These are phyloP conservation scores for Physaria fendleri DNA, from an alignment of 345 rosid genomes.

Conservation along the genomic window DNA sequence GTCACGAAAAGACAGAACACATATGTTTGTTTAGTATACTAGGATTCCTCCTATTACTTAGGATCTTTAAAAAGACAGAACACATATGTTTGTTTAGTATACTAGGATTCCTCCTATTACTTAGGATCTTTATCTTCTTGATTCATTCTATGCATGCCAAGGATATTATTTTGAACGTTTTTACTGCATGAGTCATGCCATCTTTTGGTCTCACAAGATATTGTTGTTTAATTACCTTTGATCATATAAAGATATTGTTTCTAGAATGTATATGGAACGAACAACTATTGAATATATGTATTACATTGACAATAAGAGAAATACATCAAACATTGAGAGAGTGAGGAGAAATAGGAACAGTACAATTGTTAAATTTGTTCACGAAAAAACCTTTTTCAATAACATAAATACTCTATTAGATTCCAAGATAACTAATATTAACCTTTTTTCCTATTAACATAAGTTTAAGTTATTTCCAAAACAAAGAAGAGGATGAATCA, in stretches of 20 bases:
- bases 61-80: conserved; percentile 23
- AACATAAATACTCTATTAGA: background rate
- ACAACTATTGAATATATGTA: background rate
- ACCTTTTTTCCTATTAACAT: no score
- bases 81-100: conserved; percentile 12
- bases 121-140: conserved; percentile 20
- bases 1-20: conserved; percentile 13
- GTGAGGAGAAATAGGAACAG: background rate
- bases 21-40: conserved; percentile 13
- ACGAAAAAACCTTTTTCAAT: background rate
- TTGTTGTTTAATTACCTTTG: conserved; percentile 13
- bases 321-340: background rate
- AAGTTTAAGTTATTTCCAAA: background rate
- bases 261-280: background rate
- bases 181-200: conserved; percentile 10
- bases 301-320: background rate
- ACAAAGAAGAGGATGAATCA: background rate
- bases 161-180: conserved; percentile 22
- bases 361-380: background rate
- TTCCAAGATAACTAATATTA: background rate
- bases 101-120: conserved; percentile 23
- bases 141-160: conserved; percentile 17
- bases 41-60: conserved; percentile 23
- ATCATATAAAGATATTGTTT: background rate
- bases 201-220: conserved; percentile 13